phyloP scores from a whole-genome alignment of 371 early-diverging fungal genomes.

The Phascolomyces articulosus region DNA sequence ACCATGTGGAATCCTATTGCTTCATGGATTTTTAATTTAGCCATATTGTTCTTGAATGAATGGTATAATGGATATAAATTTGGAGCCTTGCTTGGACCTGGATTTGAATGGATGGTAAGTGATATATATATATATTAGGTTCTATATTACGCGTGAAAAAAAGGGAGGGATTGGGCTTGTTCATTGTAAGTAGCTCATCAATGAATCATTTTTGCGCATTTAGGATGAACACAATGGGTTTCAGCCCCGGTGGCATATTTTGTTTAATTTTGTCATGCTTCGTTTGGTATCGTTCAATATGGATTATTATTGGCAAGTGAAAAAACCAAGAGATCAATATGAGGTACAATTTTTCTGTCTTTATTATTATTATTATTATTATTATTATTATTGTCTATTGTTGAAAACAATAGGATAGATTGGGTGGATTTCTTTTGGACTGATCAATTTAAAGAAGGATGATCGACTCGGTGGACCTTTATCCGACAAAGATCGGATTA shows the following conservation, averaged over 20 bases:
- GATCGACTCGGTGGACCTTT: constrained; percentile 33
- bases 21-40: constrained; percentile 82
- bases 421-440: not conserved
- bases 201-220: not conserved
- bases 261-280: constrained; percentile 90
- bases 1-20: constrained; percentile 62
- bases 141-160: not conserved
- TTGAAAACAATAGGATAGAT: too few relatives aligned
- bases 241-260: constrained; percentile 83
- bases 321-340: constrained; percentile 18
- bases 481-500: constrained; percentile 69
- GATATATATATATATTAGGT: not conserved
- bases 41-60: constrained; percentile 78
- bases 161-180: not conserved
- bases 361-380: not conserved
- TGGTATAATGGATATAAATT: constrained; percentile 74
- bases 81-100: constrained; percentile 41
- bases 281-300: constrained; percentile 89
- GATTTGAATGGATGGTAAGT: constrained; percentile 77
- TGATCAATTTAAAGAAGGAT: constrained; percentile 37
- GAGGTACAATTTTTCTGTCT: constrained; percentile 8
- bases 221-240: constrained; percentile 68
- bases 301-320: constrained; percentile 88
- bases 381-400: too few relatives aligned
- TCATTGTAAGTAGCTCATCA: not conserved